Evolutionary conservation across 2,329 filamentous ascomycete species (phyloP), one percentile per base, ranked within the genome.

Genomic region (Arthrobotrys musiformis): DNA sequence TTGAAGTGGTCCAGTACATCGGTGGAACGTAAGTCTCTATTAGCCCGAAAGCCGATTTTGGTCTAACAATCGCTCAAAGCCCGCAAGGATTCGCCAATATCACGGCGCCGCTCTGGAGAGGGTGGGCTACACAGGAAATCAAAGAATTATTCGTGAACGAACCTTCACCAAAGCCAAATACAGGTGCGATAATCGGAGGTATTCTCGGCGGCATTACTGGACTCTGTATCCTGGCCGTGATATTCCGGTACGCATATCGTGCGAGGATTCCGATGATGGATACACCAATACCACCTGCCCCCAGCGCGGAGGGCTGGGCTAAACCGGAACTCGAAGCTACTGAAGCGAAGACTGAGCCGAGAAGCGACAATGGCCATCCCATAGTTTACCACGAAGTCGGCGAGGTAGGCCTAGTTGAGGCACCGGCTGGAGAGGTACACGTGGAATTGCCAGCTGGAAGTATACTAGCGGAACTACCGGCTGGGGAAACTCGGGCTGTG

Each of bases 291-390:
- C 58, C 60, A 17, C 68, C 68, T 22, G 58, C 68, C 4, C 24
- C 68, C n/a, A 35, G 64, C 35, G 46, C 15, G 11, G 44, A 63
- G 24, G 58, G 64, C 35, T 72, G 68, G 68, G 24, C 44, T 24
- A 72, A 72, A 15, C 68, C 68, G 35, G 68, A 72, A 46, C 68
- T 72, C n/a, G 68, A 72, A 58, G 68, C n/a, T 17, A 46, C 42
- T 22, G 30, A 5, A 33, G 30, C 30, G 30, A 33, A 33, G 30
- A 33, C 30, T 33, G 30, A 33, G 30, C 30, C 30, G 30, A 9
- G 30, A 33, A 33, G 30, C 30, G 30, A 33, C 30, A 33, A 33
- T 33, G 30, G 30, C 30, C 30, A 9, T 33, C 30, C 30, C 30
- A 33, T 33, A 33, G 30, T 9, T 33, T 33, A 33, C 30, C 30